Evolutionary conservation across 2,329 filamentous ascomycete species (phyloP).

Genomic region (Amauroascus niger): DNA sequence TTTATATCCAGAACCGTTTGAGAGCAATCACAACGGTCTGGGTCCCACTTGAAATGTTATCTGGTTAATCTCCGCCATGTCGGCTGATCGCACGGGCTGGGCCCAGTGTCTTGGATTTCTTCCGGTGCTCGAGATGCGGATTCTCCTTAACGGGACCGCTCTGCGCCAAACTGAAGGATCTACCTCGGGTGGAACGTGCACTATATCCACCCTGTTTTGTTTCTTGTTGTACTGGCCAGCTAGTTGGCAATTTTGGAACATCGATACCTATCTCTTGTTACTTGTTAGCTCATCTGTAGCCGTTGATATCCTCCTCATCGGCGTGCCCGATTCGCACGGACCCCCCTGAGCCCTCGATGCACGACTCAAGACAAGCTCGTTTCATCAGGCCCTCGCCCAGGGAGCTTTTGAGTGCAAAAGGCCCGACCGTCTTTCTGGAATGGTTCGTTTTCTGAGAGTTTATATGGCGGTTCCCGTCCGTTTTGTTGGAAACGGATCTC

Average conservation of each 20-base stretch:
- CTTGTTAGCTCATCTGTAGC: background rate
- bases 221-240: no score
- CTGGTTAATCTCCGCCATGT: background rate
- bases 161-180: background rate
- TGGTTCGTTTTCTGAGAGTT: background rate
- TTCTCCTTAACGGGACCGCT: background rate
- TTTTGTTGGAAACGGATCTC: background rate
- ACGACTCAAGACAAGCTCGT: background rate
- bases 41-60: background rate
- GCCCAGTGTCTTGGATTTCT: background rate
- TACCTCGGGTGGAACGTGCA: background rate
- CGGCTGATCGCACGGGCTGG: background rate
- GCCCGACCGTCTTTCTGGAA: background rate
- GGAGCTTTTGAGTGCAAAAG: background rate
- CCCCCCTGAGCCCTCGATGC: background rate
- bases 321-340: no score
- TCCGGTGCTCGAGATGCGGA: background rate
- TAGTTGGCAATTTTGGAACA: no score
- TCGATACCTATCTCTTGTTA: background rate
- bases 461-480: background rate
- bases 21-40: background rate
- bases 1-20: background rate
- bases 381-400: background rate
- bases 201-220: no score
- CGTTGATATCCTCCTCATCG: no score